These are phyloP conservation scores for Fusarium duplospermum DNA, from an alignment of 2,329 filamentous ascomycete species.

Conservation along the genomic window DNA sequence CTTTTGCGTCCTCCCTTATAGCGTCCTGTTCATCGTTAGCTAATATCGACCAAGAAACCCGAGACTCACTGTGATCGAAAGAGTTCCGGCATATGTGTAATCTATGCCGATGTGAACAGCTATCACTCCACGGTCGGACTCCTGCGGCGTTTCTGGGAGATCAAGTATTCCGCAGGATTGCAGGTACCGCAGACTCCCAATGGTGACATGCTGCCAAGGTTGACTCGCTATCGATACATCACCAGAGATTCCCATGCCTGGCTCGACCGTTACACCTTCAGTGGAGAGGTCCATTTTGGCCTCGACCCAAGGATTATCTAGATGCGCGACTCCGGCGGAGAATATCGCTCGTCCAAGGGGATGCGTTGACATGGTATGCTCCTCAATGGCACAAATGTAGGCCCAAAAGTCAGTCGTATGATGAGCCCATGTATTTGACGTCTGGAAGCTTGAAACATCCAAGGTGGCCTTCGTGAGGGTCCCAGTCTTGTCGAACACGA, in stretches of 20 bases:
- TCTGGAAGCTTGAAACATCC: neutral
- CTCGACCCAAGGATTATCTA: neutral
- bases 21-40: neutral
- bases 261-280: neutral
- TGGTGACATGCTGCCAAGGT: conserved; percentile 2
- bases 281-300: neutral
- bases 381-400: conserved; percentile 2
- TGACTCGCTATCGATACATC: neutral
- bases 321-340: neutral
- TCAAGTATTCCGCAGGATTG: neutral
- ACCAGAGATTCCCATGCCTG: neutral
- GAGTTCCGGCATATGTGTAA: neutral
- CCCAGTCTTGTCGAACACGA: conserved; percentile 19
- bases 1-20: neutral
- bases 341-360: conserved; percentile 9
- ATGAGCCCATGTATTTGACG: neutral
- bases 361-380: neutral
- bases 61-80: neutral
- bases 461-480: conserved; percentile 8
- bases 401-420: neutral
- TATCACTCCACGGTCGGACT: neutral
- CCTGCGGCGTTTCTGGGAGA: neutral
- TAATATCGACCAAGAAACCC: too few relatives aligned
- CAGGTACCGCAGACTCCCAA: neutral
- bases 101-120: conserved; percentile 6